Base-by-base conservation (phyloP, 225 moss, liverwort and hornwort genomes). In the Ulota crispa region DNA sequence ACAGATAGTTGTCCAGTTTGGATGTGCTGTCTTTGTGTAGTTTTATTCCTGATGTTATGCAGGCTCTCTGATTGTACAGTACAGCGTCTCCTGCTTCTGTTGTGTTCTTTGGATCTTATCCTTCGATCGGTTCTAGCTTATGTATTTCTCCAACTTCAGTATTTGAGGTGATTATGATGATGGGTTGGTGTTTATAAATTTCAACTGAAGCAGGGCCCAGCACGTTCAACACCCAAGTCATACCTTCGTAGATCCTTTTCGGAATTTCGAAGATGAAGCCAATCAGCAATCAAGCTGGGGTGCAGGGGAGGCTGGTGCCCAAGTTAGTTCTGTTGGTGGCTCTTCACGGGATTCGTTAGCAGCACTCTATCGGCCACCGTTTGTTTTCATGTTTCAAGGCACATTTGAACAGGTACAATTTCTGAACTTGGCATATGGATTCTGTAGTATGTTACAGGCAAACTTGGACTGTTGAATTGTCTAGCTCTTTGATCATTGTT, bases 231-330 rank as follows among this genome's bases (percentile, higher is more conserved):
- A 87, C 78, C 89, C 90, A 63, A 93, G 80, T 83, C 93, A 93
- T 68, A 94, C 88, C 70, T 92, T 94, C 85, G 96, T 99, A 75
- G 99, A 99, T 88, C 94, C 96, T 39, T 99, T 99, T 82, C 94
- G 99, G 47, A 96, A 99, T 81, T 99, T 99, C 80, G 96, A 94
- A 84, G 96, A 99, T 73, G 95, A 99, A 89, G 96, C 92, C 77
- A 92, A 91, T 86, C 96, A 96, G 85, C 92, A 91, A 78, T 89
- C 89, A 24, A 72, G 88, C 68, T 92, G 96, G 94, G 95, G 86
- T 72, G 78, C 89, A 53, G 82, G 91, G 82, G 94, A 96, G 75
- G 80, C 89, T 59, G 92, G 89, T 79, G 87, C 85, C 71, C 86
- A 88, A 53, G 79, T 86, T 81, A 71, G 83, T 76, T 87, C 89